Base-by-base conservation (phyloP, 2,329 filamentous ascomycete species). In the Aspergillus candidus region DNA sequence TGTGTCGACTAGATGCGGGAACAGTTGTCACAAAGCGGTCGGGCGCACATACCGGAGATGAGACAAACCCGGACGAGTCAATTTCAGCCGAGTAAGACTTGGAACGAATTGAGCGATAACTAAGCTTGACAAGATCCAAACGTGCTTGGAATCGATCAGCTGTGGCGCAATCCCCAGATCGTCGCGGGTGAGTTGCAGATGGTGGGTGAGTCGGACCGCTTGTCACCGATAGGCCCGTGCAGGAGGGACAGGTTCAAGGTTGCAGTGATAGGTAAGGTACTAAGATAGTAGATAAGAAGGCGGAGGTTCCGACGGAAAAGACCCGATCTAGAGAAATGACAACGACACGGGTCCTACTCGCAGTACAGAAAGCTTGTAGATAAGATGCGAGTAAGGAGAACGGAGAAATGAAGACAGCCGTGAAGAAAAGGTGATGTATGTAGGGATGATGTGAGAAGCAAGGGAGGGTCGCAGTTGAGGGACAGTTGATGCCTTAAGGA, bases 191-290 rank as follows among this genome's bases (percentile, higher is more conserved):
- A 27, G 13, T 46, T 40, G 40, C 29, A 36, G 37, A 32, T 27
- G 43, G 22, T 17, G 32, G 36, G 35, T 44, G 38, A 35, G 37
- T 43, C 38, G 47, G 32, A 32, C 39, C 40, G 53, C 53, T 58
- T 56, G 58, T 58, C 55, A 47, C 47, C 50, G 65, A 54, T 56
- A 55, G 52, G 47, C 40, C 54, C 39, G 56, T 56, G 40, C 51
- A 56, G 37, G 41, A 56, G 37, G 41, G 43, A 27, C 22, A 43
- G 44, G 44, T 39, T 42, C 17, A 41, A 34, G 22, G 31, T 35
- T 27, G 22, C 22, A 27, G 22, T 27, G 22, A 27, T 27, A 27
- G 22, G 22, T 27, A 27, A 27, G 22, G 22, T 27, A 27, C 22
- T 27, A 32, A 40, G 34, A 37, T 30, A 48, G 41, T 22, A 22